Base-by-base conservation (phyloP, 257 asterid species). In the Mitragyna speciosa region DNA sequence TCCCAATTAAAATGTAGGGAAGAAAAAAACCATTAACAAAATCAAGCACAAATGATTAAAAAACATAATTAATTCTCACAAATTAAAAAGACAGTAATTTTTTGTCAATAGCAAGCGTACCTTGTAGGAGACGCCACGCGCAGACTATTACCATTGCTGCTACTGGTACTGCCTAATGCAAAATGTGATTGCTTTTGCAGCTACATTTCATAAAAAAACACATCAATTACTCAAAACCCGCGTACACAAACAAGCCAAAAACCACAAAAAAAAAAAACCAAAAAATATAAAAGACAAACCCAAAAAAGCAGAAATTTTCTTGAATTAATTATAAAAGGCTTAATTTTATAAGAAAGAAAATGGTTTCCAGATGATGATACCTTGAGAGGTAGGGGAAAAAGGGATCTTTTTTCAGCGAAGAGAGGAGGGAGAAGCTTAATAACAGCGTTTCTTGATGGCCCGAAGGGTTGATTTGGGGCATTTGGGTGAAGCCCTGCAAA, bases 111-210 rank as follows among this genome's bases (percentile, higher is more conserved):
- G 7, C 5, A 19, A 68, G 16, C 16, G 16, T 79, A 87, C 98
- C 97, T 89, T 14, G 87, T 49, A 16, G 90, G 89, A 75, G 91
- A 89, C 52, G 90, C 89, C 85, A 88, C 90, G 20, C 82, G 91
- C 72, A 88, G 85, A 77, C 76, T 70, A 73, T 49, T 84, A 41
- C 79, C 79, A 78, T 17, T 48, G 52, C 24, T 78, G 67, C 20
- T 77, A 79, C 83, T 82, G 77, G 72, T 86, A 43, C 78, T 30
- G 73, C 78, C 76, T 72, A 90, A 82, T 85, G 79, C 87, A 66
- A 79, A 72, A 73, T 75, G 85, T 20, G 75, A 51, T 69, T 80
- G 85, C 70, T 82, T 83, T 24, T 77, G 84, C 75, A 76, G 49
- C 86, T 85, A 81, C 81, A 79, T 63, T 54, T 52, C n/a, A 70